Evolutionary conservation across 164 flowering plant species (phyloP).

Genomic region (Chimonanthus praecox): DNA sequence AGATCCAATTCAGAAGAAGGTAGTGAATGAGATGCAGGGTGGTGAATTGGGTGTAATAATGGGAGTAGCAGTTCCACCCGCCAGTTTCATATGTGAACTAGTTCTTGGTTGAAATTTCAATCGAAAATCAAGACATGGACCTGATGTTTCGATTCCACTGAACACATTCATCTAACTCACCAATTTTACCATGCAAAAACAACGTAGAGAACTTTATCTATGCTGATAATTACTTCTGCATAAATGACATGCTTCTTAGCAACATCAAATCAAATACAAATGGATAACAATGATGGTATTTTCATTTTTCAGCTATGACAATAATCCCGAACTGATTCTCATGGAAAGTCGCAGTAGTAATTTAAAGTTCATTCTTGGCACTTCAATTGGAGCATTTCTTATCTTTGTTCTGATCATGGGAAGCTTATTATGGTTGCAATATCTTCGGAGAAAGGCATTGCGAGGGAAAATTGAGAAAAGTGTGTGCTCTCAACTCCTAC

Average conservation of each 20-base stretch:
- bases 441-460: constrained; percentile 27
- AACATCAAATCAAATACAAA: background rate
- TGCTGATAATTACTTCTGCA: background rate
- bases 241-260: background rate
- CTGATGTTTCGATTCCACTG: no score
- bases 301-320: constrained; percentile 50
- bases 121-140: no score
- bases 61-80: no score
- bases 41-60: no score
- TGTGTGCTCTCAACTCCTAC: constrained; percentile 15
- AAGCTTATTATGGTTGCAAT: constrained; percentile 34
- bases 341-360: constrained; percentile 29
- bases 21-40: no score
- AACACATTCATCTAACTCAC: no score
- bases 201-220: no score
- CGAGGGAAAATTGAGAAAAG: constrained; percentile 37
- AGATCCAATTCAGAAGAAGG: no score
- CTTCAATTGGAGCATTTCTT: constrained; percentile 41
- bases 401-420: constrained; percentile 35
- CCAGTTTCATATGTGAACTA: no score
- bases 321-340: constrained; percentile 48
- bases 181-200: no score
- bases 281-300: constrained; percentile 4
- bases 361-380: constrained; percentile 43
- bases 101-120: no score